Base-by-base conservation (phyloP, 2,329 filamentous ascomycete genomes). In the Calonectria leucothoes region DNA sequence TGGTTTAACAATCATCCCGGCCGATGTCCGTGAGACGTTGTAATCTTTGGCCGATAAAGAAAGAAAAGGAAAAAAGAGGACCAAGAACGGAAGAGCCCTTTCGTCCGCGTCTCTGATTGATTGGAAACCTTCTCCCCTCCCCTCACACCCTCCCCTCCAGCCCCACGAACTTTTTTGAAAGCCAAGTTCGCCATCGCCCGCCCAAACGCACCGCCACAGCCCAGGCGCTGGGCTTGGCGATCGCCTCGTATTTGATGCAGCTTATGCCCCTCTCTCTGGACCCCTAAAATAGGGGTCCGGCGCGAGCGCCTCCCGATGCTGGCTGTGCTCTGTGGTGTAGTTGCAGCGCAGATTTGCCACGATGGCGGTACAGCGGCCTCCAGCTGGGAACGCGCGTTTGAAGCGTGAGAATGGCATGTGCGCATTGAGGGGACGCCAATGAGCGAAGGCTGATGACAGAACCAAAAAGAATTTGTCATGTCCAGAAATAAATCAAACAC, bases 181-280 rank as follows among this genome's bases (percentile, higher is more conserved):
- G 63, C 42, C 31, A 37, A 51, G 63, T n/a, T 61, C 35, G 55
- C 23, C 29, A 10, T 33, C 29, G 17, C 29, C 49, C 49, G 31
- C 59, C 33, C 66, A 51, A 25, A 25, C 55, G 72, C 72, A 73
- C 69, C 39, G 76, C 75, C 73, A 76, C 76, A 76, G 61, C 39
- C 71, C 55, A 68, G 23, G 33, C 37, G 10, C 61, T 57, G 8
- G 35, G 37, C 66, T 23, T 31, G 69, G 15, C 63, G 37, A 75
- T 75, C 71, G 42, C 35, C 61, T 77, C 67, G 39, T 72, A 72
- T 70, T 39, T 51, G 29, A 33, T 51, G 42, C 33, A 61, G 37
- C 33, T 59, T 35, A 37, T 27, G 31, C 23, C 20, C 59, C 25
- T n/a, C n/a, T n/a, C 65, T 17, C 20, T 35, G 27, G 52, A 57